These are phyloP conservation scores for Carpinus fangiana DNA, from an alignment of 306 rosid species.

Conservation along the genomic window DNA sequence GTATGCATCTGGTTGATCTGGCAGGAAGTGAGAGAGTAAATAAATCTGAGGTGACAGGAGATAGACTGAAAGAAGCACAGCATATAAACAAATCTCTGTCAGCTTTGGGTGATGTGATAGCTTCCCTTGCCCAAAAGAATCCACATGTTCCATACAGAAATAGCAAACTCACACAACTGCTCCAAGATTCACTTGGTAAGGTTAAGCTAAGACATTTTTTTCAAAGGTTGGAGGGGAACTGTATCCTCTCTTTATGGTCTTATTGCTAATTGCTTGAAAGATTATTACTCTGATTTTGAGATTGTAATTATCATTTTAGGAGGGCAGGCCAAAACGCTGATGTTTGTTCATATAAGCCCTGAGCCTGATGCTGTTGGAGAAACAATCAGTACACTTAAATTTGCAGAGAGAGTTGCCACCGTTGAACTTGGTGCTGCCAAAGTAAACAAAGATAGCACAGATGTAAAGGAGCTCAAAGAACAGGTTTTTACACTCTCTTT, in stretches of 20 bases:
- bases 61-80: slow-evolving; percentile 92
- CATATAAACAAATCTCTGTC: slow-evolving; percentile 94
- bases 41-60: slow-evolving; percentile 97
- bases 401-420: slow-evolving; percentile 95
- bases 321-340: slow-evolving; percentile 93
- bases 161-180: slow-evolving; percentile 94
- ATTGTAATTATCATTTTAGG: slow-evolving; percentile 46
- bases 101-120: slow-evolving; percentile 92
- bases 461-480: slow-evolving; percentile 89
- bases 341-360: slow-evolving; percentile 97
- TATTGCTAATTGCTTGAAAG: neutral
- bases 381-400: slow-evolving; percentile 88
- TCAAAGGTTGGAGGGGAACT: neutral
- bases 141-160: slow-evolving; percentile 94
- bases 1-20: slow-evolving; percentile 96
- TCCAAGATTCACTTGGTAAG: slow-evolving; percentile 96
- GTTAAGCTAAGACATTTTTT: slow-evolving; percentile 16
- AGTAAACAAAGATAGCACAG: slow-evolving; percentile 78
- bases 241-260: neutral
- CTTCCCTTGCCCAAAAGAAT: slow-evolving; percentile 97
- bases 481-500: slow-evolving; percentile 54
- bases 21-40: slow-evolving; percentile 99
- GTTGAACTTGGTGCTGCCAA: slow-evolving; percentile 96
- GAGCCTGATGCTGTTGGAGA: slow-evolving; percentile 80
- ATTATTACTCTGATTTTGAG: slow-evolving; percentile 20